Evolutionary conservation across 2,329 filamentous ascomycete species (phyloP), one percentile per base, ranked within the genome.

Genomic region (Alternaria metachromatica): DNA sequence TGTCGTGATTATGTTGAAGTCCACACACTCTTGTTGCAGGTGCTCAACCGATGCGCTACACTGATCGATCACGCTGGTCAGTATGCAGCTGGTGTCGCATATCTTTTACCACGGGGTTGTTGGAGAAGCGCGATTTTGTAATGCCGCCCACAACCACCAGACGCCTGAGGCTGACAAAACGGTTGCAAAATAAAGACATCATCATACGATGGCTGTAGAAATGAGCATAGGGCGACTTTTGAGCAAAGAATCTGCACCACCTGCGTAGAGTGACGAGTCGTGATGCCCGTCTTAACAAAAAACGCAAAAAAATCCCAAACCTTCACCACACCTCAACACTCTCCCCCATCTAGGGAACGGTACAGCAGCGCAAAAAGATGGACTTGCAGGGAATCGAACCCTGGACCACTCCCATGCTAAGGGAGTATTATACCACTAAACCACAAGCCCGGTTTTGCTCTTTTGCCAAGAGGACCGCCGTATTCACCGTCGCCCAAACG

Each of bases 341-440:
- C 28, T 30, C 28, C 28, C 10, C 28, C 10, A 5, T 30, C 28
- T 30, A 30, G 12, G 11, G 12, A 10, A 8, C 30, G 3, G 30
- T 6, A 15, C 30, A 50, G 26, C 8, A 51, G 3, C 18, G 49
- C 49, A 61, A 61, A 61, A 46, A 61, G 33, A 51, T 62, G 59
- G 59, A 62, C 59, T 62, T 49, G 59, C 59, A 49, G 59, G 54
- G 59, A 62, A 60, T 60, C 51, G 51, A 60, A 55, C 51, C 33
- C 54, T 48, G 64, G 64, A 67, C 64, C 64, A 65, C 64, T 67
- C 64, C 62, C 64, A 67, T 67, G 66, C 66, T 69, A 67, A 69
- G 66, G 62, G 64, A 67, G 62, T 67, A 67, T 69, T 63, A 67
- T 69, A 67, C 66, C 66, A 69, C 66, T 69, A 69, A 67, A 69